Conservation (phyloP, 2,329 filamentous ascomycete genomes). For the Achaetomium macrosporum region DNA sequence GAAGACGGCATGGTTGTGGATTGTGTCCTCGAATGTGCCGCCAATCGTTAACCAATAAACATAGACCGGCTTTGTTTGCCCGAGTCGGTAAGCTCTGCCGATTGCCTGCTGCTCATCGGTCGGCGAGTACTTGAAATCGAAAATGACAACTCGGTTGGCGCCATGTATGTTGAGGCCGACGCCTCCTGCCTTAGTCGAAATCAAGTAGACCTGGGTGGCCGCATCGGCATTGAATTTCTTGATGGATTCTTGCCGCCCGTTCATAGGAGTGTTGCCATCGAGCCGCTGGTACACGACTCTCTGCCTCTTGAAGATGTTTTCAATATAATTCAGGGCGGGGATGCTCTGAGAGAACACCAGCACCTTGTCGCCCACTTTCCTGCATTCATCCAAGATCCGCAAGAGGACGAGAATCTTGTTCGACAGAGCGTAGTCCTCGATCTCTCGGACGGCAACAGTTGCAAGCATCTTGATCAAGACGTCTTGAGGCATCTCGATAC, state of each 20-base stretch:
- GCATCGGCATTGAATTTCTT: conserved; percentile 61
- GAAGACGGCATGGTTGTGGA: conserved; percentile 72
- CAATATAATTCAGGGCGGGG: conserved; percentile 63
- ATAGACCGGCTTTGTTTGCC: conserved; percentile 72
- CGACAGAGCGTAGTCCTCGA: conserved; percentile 50
- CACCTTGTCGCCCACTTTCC: conserved; percentile 60
- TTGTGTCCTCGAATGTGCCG: conserved; percentile 70
- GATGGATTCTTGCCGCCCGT: conserved; percentile 54
- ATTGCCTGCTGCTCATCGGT: conserved; percentile 80
- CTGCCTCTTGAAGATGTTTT: conserved; percentile 46
- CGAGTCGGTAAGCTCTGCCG: conserved; percentile 78
- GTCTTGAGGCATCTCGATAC: conserved; percentile 26
- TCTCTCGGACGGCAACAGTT: conserved; percentile 35
- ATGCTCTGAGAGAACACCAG: conserved; percentile 75
- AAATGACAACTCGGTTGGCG: conserved; percentile 80
- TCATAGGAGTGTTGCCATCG: conserved; percentile 58
- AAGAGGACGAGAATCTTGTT: conserved; percentile 64
- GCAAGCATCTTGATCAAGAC: conserved; percentile 30
- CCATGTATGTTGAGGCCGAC: conserved; percentile 77
- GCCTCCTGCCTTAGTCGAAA: conserved; percentile 78
- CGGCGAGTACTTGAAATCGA: conserved; percentile 79
- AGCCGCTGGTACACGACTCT: conserved; percentile 51
- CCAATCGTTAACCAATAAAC: conserved; percentile 77
- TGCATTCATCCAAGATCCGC: conserved; percentile 62
- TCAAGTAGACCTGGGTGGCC: conserved; percentile 59